Evolutionary conservation across 2,329 filamentous ascomycete genomes (phyloP), one percentile per base, ranked within the genome.

Genomic region (Akanthomyces dipterigenus): DNA sequence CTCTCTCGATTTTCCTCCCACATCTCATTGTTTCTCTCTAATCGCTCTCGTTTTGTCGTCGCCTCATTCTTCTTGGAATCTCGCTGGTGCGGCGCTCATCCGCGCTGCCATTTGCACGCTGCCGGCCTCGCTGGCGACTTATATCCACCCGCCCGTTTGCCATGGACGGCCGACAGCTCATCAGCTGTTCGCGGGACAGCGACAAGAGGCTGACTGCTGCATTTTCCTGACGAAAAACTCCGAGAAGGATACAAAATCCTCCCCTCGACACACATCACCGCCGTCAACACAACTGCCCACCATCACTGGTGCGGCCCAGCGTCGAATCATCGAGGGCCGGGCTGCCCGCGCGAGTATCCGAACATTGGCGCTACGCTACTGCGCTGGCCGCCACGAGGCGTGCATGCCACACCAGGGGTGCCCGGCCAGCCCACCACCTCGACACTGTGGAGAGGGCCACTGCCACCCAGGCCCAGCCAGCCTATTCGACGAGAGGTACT

Each of bases 281-380:
- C 2, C 26, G 5, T 14, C 3, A 48, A n/a, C 54, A 49, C 31
- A n/a, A 42, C 34, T 22, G 34, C 34, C 12, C 31, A 34, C 43
- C 5, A 28, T 50, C 46, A 18, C 34, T 28, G 20, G 34, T 34
- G 36, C 56, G 36, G 56, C 18, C 22, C 55, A 46, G 55, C 28
- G 36, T 36, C 46, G 20, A 40, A 45, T 26, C 56, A 60, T 60
- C 26, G 38, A 59, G 45, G 48, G 36, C 56, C 46, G 56, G 56
- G 56, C 46, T 53, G 56, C 38, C 56, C 56, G 56, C 56, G 56
- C 56, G 56, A 60, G 56, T 53, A 60, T 60, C 56, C 56, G 56
- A 53, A 60, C 56, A 50, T 50, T 58, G 56, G 46, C 56, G 56
- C 56, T 59, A 51, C 46, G 34, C 34, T 58, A 50, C 55, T 60